Base-by-base conservation (phyloP, 2,329 filamentous ascomycete genomes). In the Microdochium bolleyi region DNA sequence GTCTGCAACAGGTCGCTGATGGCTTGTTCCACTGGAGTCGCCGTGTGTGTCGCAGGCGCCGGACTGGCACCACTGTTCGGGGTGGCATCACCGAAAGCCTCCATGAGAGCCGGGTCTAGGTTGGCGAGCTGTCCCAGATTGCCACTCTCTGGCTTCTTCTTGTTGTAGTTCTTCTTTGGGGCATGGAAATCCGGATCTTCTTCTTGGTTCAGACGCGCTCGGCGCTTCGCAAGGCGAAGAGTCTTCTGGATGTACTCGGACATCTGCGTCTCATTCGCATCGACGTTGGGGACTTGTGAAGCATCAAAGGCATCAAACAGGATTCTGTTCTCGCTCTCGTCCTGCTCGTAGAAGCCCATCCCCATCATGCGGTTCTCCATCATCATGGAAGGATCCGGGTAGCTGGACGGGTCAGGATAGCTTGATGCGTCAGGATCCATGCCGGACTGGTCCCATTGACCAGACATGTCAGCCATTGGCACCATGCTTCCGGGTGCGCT, bases 321-420 rank as follows among this genome's bases (percentile, higher is more conserved):
- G 62, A 83, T 83, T 60, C 71, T 79, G 62, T 83, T 78, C 1
- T 76, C 73, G 22, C 73, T 74, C 57, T 81, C 77, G 54, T 80
- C 78, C 58, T 81, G 79, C 53, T 83, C 75, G 60, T 83, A 84
- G 63, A 83, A 83, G 10, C 79, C 80, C 71, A 81, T 77, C 16
- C 80, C 80, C 56, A 83, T 69, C 64, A 74, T 77, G 30, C 77
- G 70, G 50, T 77, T 75, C n/a, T 68, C 70, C 41, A 66, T 68
- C 37, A 74, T 63, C 34, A 70, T 60, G n/a, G 74, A 69, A 7
- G 76, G 75, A 53, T 82, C 78, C 0, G 78, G 77, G 56, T 79
- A 79, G 2, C 67, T 59, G 1, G 70, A 67, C 9, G 60, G 57
- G 50, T 70, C 65, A 8, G 55, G 53, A 48, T 70, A 67, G 24